Evolutionary conservation across 495 filamentous ascomycete genomes (phyloP).

Genomic region (Lindgomyces ingoldianus): DNA sequence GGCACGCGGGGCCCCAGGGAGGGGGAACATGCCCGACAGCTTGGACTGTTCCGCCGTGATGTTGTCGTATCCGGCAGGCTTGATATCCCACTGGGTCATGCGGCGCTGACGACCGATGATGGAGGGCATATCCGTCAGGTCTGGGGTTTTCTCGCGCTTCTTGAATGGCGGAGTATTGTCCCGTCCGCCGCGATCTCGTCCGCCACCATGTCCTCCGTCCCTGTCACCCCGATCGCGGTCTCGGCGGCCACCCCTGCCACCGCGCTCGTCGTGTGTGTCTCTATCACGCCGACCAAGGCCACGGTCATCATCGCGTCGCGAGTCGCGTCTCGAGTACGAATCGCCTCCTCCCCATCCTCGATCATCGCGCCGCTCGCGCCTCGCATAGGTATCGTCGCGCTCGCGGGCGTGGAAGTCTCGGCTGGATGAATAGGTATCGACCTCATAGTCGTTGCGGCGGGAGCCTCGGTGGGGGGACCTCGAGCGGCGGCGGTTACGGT

Average conservation of each 20-base stretch:
- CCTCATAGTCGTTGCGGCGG: slow-evolving; percentile 65
- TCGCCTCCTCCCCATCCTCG: slow-evolving; percentile 41
- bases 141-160: slow-evolving; percentile 92
- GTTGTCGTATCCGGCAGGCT: slow-evolving; percentile 96
- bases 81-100: slow-evolving; percentile 98
- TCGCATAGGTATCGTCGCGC: slow-evolving; percentile 82
- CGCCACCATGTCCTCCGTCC: slow-evolving; percentile 41
- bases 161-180: slow-evolving; percentile 74
- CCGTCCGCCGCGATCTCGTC: slow-evolving; percentile 56
- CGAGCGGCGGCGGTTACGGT: slow-evolving; percentile 61
- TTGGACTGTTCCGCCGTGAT: slow-evolving; percentile 99
- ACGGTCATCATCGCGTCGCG: slow-evolving; percentile 35
- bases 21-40: slow-evolving; percentile 97
- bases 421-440: slow-evolving; percentile 86
- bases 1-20: slow-evolving; percentile 91
- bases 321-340: slow-evolving; percentile 33
- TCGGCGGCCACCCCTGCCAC: slow-evolving; percentile 46
- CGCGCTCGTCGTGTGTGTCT: too few species aligned
- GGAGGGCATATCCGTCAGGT: slow-evolving; percentile 80
- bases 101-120: slow-evolving; percentile 82
- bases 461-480: slow-evolving; percentile 65
- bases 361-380: slow-evolving; percentile 52
- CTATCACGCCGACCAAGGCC: too few species aligned
- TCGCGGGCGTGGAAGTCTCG: slow-evolving; percentile 88
- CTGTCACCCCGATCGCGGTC: too few species aligned